Evolutionary conservation across 2,329 filamentous ascomycete genomes (phyloP).

Genomic region (Tolypocladium tropicale): DNA sequence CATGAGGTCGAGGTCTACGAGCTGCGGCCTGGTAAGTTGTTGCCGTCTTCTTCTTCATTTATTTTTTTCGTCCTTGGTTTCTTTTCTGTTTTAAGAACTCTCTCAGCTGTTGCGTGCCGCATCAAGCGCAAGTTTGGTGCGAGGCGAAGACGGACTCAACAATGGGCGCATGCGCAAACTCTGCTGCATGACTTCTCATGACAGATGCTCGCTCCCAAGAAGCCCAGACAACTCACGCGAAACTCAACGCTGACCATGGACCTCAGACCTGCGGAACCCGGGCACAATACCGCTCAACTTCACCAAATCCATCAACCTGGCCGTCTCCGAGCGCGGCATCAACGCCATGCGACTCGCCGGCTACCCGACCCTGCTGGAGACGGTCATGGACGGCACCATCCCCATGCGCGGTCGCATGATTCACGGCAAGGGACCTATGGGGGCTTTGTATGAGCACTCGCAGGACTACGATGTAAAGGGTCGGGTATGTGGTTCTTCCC

Average conservation of each 20-base stretch:
- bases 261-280: slow-evolving; percentile 75
- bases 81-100: too few relatives aligned
- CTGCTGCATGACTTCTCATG: background rate
- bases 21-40: slow-evolving; percentile 66
- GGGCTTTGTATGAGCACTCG: slow-evolving; percentile 65
- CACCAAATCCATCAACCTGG: slow-evolving; percentile 96
- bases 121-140: background rate
- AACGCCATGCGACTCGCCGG: slow-evolving; percentile 70
- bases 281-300: slow-evolving; percentile 83
- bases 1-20: slow-evolving; percentile 93
- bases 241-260: background rate
- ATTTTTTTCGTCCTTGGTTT: too few relatives aligned
- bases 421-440: slow-evolving; percentile 57
- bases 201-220: background rate
- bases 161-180: background rate
- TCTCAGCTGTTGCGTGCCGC: background rate
- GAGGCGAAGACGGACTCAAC: background rate
- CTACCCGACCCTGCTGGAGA: slow-evolving; percentile 56
- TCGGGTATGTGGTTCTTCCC: slow-evolving; percentile 49
- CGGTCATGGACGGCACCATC: slow-evolving; percentile 68
- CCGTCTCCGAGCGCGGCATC: slow-evolving; percentile 87
- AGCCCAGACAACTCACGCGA: background rate
- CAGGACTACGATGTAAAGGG: slow-evolving; percentile 88
- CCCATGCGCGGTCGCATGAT: slow-evolving; percentile 98
- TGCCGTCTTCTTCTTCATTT: background rate